Evolutionary conservation across 768 basidiomycete genomes (phyloP).

Genomic region (Boletus subparvulus): DNA sequence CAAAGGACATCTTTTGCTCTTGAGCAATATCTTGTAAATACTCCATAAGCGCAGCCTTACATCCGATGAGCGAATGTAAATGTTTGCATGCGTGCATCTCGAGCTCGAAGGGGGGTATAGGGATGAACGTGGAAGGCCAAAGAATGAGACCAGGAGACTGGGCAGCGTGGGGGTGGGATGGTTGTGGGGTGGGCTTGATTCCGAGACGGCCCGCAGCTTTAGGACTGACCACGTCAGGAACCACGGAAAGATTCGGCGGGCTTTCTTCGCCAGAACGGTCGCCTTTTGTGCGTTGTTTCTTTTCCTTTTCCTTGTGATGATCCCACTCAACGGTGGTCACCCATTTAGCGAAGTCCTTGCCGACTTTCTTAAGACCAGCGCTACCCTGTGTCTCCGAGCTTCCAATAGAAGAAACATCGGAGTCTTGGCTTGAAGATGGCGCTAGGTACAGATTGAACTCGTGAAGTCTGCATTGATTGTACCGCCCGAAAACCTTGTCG

Average conservation of each 20-base stretch:
- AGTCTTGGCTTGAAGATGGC: conserved; percentile 35
- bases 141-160: conserved; percentile 67
- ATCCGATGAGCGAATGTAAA: conserved; percentile 62
- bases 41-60: conserved; percentile 55
- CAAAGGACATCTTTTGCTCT: conserved; percentile 19
- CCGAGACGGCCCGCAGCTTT: conserved; percentile 43
- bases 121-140: conserved; percentile 58
- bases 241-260: conserved; percentile 13
- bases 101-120: conserved; percentile 55
- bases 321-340: conserved; percentile 38
- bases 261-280: conserved; percentile 31
- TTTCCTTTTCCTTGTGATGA: conserved; percentile 29
- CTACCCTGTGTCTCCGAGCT: conserved; percentile 30
- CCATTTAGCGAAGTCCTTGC: conserved; percentile 37
- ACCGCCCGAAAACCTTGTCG: conserved; percentile 50
- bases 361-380: conserved; percentile 26
- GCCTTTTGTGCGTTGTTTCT: conserved; percentile 19
- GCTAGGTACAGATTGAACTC: conserved; percentile 59
- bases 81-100: conserved; percentile 77
- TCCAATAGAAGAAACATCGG: conserved; percentile 19
- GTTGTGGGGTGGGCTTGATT: conserved; percentile 20
- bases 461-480: conserved; percentile 42
- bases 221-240: conserved; percentile 32
- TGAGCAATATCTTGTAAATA: conserved; percentile 41
- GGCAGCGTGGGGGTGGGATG: conserved; percentile 29